Evolutionary conservation across 1,139 yeast species (phyloP).

Genomic region (Komagataea norvegica): DNA sequence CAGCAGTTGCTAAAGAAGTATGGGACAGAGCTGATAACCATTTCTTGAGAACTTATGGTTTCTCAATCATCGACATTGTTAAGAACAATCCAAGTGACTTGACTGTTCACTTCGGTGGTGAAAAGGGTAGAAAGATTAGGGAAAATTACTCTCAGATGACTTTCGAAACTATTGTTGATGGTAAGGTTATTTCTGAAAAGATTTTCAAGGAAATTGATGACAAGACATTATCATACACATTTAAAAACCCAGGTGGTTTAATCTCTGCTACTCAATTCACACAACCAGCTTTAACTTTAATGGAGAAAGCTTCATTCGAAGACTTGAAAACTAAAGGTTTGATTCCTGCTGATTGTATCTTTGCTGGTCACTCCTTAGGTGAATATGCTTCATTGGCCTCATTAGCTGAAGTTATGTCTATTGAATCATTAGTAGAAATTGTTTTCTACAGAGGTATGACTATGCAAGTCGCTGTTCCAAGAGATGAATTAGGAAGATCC

Average conservation of each 20-base stretch:
- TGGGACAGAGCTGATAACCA: slow-evolving; percentile 98
- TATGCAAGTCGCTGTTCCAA: slow-evolving; percentile 99
- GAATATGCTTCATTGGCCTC: slow-evolving; percentile 98
- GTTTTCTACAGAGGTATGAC: slow-evolving; percentile 99
- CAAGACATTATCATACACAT: slow-evolving; percentile 77
- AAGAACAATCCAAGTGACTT: slow-evolving; percentile 93
- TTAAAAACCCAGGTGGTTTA: slow-evolving; percentile 90
- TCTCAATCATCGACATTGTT: slow-evolving; percentile 93
- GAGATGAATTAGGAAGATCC: slow-evolving; percentile 92
- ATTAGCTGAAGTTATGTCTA: slow-evolving; percentile 97
- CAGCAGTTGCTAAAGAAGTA: slow-evolving; percentile 88
- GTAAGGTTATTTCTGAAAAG: slow-evolving; percentile 83
- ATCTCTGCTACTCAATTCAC: slow-evolving; percentile 98
- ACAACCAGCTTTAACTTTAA: slow-evolving; percentile 96
- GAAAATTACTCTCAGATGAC: slow-evolving; percentile 95
- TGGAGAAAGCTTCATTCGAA: slow-evolving; percentile 99
- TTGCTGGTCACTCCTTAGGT: slow-evolving; percentile 99
- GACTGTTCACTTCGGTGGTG: slow-evolving; percentile 96
- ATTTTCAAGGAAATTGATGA: slow-evolving; percentile 90
- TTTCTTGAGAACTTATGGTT: slow-evolving; percentile 90
- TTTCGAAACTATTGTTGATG: slow-evolving; percentile 90
- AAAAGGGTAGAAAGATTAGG: slow-evolving; percentile 91
- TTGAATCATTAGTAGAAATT: slow-evolving; percentile 95
- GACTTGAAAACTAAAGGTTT: slow-evolving; percentile 95
- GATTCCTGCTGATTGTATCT: slow-evolving; percentile 88